Conservation (phyloP, 305 asterid genomes). For the Fraxinus nigra region DNA sequence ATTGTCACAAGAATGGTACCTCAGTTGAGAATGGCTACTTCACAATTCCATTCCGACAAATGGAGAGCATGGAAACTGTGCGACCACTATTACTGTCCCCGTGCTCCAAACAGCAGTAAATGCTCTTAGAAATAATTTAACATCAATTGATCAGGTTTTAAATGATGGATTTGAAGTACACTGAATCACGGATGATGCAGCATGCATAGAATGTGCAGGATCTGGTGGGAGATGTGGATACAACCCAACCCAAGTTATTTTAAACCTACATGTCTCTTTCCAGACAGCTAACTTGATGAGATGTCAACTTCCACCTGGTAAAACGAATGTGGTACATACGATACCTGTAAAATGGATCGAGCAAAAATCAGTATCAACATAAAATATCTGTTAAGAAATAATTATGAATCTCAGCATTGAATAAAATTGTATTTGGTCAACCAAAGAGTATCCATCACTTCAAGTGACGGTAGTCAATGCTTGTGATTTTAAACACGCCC, state of each 20-base stretch:
- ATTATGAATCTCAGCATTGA: not conserved
- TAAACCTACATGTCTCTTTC: not conserved
- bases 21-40: not conserved
- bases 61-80: not conserved
- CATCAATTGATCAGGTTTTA: not conserved
- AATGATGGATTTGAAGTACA: not conserved
- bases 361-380: not conserved
- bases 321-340: not conserved
- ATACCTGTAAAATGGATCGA: not conserved
- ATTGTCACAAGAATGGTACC: not conserved
- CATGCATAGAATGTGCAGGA: not conserved
- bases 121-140: not conserved
- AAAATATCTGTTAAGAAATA: not conserved
- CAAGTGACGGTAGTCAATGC: not conserved
- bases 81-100: not conserved
- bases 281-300: constrained; percentile 5
- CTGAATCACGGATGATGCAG: not conserved
- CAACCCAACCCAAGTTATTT: not conserved
- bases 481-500: not conserved
- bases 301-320: not conserved
- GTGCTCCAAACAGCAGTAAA: constrained; percentile 7
- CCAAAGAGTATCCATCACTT: not conserved
- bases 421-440: not conserved
- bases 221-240: constrained; percentile 6
- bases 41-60: not conserved